Base-by-base conservation (phyloP, 139 green algal species). In the Diplosphaera chodatii region DNA sequence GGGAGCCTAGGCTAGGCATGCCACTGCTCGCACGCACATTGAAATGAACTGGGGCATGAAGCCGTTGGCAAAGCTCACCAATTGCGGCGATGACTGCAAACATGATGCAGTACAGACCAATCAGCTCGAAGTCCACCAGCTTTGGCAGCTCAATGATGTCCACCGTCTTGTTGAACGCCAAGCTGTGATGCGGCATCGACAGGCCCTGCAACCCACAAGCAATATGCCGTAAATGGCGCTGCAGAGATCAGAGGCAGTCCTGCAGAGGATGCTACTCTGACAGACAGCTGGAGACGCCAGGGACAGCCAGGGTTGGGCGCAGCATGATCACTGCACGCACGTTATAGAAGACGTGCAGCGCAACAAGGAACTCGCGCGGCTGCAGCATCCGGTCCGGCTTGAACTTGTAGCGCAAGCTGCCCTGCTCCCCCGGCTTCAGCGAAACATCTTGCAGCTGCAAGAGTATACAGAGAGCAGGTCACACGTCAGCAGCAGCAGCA, bases 161-260 rank as follows among this genome's bases (percentile, higher is more conserved):
- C 4, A 93, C 69, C 18, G 88, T 93, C 40, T 79, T 64, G 77
- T 93, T 93, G 82, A 93, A 93, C 69, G 90, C 89, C 6, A 79
- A 86, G 56, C 70, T 89, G 77, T 30, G 25, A 27, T 67, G 56
- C 64, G 31, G 64, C 30, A 23, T 59, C 48, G 48, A n/a, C 48
- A 59, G 16, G 48, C 48, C 48, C 63, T 78, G 63, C 74, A 79
- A 31, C 62, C n/a, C n/a, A n/a, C n/a, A n/a, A n/a, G n/a, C n/a
- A n/a, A n/a, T n/a, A n/a, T n/a, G n/a, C n/a, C n/a, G n/a, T n/a
- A n/a, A n/a, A n/a, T n/a, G n/a, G n/a, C n/a, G n/a, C n/a, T n/a
- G n/a, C n/a, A n/a, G n/a, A n/a, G n/a, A n/a, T n/a, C n/a, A n/a
- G n/a, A n/a, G n/a, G n/a, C n/a, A n/a, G n/a, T n/a, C n/a, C n/a